Conservation (phyloP, 345 rosid genomes). For the Tarenaya hassleriana region DNA sequence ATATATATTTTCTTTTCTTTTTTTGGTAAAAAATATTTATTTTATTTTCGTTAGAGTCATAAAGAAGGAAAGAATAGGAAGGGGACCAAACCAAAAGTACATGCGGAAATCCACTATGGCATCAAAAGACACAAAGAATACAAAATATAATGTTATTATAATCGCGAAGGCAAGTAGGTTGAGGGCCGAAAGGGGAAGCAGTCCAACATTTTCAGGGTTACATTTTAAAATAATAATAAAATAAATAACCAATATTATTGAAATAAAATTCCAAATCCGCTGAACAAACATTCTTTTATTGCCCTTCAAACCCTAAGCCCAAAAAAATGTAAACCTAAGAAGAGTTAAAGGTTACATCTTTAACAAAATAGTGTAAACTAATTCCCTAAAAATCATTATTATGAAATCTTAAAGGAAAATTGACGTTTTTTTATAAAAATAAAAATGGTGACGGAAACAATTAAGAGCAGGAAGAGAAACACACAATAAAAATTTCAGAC, state of each 20-base stretch:
- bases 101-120: conserved; percentile 14
- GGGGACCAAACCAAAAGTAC: no score
- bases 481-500: no score
- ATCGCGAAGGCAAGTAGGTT: conserved; percentile 16
- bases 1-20: not conserved
- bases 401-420: no score
- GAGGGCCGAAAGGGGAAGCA: conserved; percentile 22
- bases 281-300: conserved; percentile 9
- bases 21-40: not conserved
- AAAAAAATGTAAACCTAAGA: no score
- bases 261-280: conserved; percentile 1
- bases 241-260: conserved; percentile 4
- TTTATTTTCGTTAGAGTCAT: conserved; percentile 7
- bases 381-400: conserved; percentile 18
- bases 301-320: conserved; percentile 10
- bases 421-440: no score
- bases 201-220: conserved; percentile 5
- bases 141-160: not conserved
- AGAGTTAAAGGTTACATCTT: conserved; percentile 14
- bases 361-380: conserved; percentile 17
- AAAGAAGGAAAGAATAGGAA: conserved; percentile 24
- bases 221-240: not conserved
- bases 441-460: no score
- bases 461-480: no score
- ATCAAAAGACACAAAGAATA: conserved; percentile 18